These are phyloP conservation scores for Xylariales sp. DNA, from an alignment of 2,329 filamentous ascomycete species.

Conservation along the genomic window DNA sequence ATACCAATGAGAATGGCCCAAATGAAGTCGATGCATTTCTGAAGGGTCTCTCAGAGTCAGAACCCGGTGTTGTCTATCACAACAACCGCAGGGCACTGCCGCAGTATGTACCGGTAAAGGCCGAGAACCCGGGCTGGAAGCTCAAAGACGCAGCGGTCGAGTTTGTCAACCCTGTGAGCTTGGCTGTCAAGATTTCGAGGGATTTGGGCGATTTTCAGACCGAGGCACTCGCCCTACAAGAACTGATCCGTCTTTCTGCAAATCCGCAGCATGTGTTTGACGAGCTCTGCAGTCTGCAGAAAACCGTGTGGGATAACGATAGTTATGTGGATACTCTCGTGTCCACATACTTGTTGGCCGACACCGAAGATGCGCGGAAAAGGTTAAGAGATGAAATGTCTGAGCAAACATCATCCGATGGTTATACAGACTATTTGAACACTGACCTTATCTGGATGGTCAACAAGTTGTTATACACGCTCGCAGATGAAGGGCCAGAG, in stretches of 20 bases:
- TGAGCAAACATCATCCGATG: not conserved
- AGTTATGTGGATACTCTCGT: conserved; percentile 14
- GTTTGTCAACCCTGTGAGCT: conserved; percentile 10
- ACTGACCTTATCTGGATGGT: no score
- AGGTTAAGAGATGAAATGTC: conserved; percentile 8
- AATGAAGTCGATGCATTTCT: no score
- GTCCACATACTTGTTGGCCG: conserved; percentile 16
- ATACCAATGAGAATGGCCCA: no score
- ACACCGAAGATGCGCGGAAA: conserved; percentile 7
- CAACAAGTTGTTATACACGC: no score
- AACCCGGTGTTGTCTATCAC: no score
- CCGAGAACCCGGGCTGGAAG: conserved; percentile 17
- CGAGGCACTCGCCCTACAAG: conserved; percentile 12
- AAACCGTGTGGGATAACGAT: conserved; percentile 11
- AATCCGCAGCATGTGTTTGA: conserved; percentile 12
- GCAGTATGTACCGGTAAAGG: conserved; percentile 13
- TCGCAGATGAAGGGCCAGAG: no score
- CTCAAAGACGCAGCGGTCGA: conserved; percentile 9
- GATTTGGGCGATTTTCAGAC: conserved; percentile 15
- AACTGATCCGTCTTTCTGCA: conserved; percentile 14
- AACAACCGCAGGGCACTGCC: no score
- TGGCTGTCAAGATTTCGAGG: conserved; percentile 12
- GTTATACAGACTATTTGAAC: not conserved
- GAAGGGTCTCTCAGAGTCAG: no score
- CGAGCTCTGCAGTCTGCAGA: conserved; percentile 15